phyloP scores from a whole-genome alignment of 441 rosid genomes.

The Adansonia rubrostipa region DNA sequence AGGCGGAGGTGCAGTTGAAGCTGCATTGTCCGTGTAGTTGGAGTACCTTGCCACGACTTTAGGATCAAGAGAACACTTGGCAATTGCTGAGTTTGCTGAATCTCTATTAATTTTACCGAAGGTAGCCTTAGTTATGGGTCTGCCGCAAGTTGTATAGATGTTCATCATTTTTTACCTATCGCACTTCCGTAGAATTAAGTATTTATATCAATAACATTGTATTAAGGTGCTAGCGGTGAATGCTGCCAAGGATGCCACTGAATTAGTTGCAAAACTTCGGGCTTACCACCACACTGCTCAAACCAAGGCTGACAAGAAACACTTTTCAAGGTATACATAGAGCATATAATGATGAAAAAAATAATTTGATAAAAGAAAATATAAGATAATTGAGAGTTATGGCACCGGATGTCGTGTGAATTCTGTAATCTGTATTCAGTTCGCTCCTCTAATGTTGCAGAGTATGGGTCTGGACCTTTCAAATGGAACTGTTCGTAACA shows the following conservation, averaged over 20 bases:
- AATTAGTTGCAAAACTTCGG: slow-evolving; percentile 89
- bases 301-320: slow-evolving; percentile 94
- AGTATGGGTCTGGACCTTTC: slow-evolving; percentile 95
- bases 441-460: slow-evolving; percentile 49
- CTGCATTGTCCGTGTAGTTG: slow-evolving; percentile 91
- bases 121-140: slow-evolving; percentile 39
- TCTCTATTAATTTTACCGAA: slow-evolving; percentile 86
- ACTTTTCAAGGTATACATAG: slow-evolving; percentile 68
- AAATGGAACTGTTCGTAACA: slow-evolving; percentile 85
- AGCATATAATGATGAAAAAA: not conserved
- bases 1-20: slow-evolving; percentile 98
- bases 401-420: not conserved
- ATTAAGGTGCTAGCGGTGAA: slow-evolving; percentile 94
- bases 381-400: not conserved
- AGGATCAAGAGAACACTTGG: slow-evolving; percentile 94
- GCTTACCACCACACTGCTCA: slow-evolving; percentile 98
- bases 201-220: slow-evolving; percentile 18
- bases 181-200: not conserved
- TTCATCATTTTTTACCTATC: not conserved
- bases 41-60: slow-evolving; percentile 95
- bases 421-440: not conserved
- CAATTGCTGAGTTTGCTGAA: slow-evolving; percentile 98
- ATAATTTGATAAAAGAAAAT: not conserved
- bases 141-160: not conserved
- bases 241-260: slow-evolving; percentile 97